phyloP scores from a whole-genome alignment of 1,284 basidiomycete genomes.

The Sanghuangporus sanghuang region DNA sequence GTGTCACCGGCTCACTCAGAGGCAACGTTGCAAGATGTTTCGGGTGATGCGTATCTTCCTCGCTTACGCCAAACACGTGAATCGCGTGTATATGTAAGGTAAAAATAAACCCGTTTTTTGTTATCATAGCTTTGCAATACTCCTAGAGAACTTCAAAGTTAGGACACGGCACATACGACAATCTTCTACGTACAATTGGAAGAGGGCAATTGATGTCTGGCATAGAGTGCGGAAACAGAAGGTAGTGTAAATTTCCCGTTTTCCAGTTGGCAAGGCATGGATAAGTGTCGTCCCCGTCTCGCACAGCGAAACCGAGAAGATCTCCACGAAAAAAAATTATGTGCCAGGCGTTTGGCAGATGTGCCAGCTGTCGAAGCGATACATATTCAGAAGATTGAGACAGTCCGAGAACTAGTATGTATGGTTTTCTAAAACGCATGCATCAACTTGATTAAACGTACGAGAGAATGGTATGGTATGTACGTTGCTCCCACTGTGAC shows the following conservation, averaged over 20 bases:
- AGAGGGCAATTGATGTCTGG: not conserved
- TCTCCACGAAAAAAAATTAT: not conserved
- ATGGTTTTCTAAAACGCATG: not conserved
- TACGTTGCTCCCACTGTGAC: conserved; percentile 3
- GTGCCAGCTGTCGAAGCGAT: not conserved
- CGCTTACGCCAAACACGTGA: not conserved
- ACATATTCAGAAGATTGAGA: not conserved
- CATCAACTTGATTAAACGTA: not conserved
- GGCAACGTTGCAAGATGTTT: not conserved
- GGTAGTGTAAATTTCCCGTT: not conserved
- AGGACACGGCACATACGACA: not conserved
- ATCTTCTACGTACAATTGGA: not conserved
- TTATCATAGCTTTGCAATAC: not conserved
- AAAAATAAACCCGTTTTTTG: not conserved
- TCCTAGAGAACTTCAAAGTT: not conserved
- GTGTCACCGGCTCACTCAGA: not conserved
- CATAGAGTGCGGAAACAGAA: not conserved
- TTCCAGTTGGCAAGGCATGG: conserved; percentile 3
- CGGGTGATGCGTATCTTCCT: not conserved
- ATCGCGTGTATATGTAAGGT: not conserved
- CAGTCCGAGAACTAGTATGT: not conserved
- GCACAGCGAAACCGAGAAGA: conserved; percentile 7
- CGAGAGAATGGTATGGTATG: not conserved
- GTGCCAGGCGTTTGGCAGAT: conserved; percentile 5
- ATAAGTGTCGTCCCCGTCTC: conserved; percentile 7